phyloP scores from a whole-genome alignment of 371 early-diverging fungal species.

The Globomyces sp. region DNA sequence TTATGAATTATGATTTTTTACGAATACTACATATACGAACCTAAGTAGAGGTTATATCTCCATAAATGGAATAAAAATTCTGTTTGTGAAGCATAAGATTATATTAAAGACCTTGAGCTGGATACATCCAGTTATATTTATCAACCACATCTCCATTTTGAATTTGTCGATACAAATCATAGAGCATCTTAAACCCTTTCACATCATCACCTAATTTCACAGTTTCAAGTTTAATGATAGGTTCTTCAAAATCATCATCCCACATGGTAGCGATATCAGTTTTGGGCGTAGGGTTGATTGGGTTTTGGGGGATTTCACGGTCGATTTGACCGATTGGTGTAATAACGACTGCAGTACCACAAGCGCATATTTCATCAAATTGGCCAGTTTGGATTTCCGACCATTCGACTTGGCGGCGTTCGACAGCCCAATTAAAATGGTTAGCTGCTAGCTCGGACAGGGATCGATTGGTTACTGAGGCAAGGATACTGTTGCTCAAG shows the following conservation, averaged over 20 bases:
- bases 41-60: too few relatives aligned
- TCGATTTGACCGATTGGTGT: slow-evolving; percentile 73
- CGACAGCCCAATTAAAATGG: slow-evolving; percentile 65
- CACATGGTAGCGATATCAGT: slow-evolving; percentile 1
- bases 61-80: neutral
- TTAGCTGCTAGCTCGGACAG: slow-evolving; percentile 62
- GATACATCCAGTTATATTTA: slow-evolving; percentile 72
- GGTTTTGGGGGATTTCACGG: slow-evolving; percentile 41
- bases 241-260: slow-evolving; percentile 26
- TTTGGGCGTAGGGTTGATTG: slow-evolving; percentile 18
- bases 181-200: slow-evolving; percentile 56
- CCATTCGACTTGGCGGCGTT: slow-evolving; percentile 57
- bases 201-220: slow-evolving; percentile 39
- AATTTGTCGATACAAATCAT: slow-evolving; percentile 62
- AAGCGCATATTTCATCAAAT: slow-evolving; percentile 73
- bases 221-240: slow-evolving; percentile 39
- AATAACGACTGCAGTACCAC: slow-evolving; percentile 78
- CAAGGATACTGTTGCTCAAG: slow-evolving; percentile 59
- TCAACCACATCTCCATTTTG: slow-evolving; percentile 64
- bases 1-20: too few relatives aligned
- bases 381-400: slow-evolving; percentile 49
- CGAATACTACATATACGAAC: too few relatives aligned
- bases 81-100: neutral
- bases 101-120: slow-evolving; percentile 59
- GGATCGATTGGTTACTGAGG: slow-evolving; percentile 71